A percentile compares a stretch with the other conserved stretches of the same genome.
phyloP scores from a whole-genome alignment of 2,329 filamentous ascomycete genomes.

The Rhexocercosporidium sp. region DNA sequence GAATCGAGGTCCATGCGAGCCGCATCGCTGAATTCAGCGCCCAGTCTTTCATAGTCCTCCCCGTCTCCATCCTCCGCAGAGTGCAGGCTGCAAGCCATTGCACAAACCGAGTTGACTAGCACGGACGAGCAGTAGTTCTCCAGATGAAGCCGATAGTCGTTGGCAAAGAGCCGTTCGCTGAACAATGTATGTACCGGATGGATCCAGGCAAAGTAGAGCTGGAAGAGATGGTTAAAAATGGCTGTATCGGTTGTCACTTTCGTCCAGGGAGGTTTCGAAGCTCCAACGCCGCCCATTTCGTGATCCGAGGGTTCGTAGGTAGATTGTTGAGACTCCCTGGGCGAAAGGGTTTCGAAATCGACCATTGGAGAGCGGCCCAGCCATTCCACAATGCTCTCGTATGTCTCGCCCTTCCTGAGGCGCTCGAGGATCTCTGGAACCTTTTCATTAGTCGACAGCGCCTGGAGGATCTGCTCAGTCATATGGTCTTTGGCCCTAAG shows the following conservation, averaged over 20 bases:
- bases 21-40: conserved; percentile 37
- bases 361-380: conserved; percentile 34
- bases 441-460: conserved; percentile 38
- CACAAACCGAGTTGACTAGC: conserved; percentile 44
- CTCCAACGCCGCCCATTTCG: conserved; percentile 32
- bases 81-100: conserved; percentile 42
- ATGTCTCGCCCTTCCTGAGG: conserved; percentile 38
- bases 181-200: conserved; percentile 45
- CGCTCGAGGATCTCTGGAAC: conserved; percentile 40
- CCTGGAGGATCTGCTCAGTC: conserved; percentile 39
- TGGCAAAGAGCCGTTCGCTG: conserved; percentile 39
- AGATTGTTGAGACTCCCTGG: conserved; percentile 35
- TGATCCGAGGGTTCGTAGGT: conserved; percentile 35
- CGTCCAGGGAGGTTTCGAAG: conserved; percentile 35
- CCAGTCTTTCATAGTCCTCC: conserved; percentile 36
- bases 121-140: conserved; percentile 37
- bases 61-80: conserved; percentile 29
- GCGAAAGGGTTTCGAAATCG: conserved; percentile 34
- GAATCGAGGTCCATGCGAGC: conserved; percentile 33
- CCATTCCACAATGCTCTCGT: conserved; percentile 39
- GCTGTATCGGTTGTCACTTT: conserved; percentile 35
- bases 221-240: conserved; percentile 41
- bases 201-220: conserved; percentile 44
- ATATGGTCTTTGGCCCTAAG: conserved; percentile 38
- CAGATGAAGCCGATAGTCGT: conserved; percentile 34